Base-by-base conservation (phyloP, 2,329 filamentous ascomycete genomes). In the Botrytis sinoallii region DNA sequence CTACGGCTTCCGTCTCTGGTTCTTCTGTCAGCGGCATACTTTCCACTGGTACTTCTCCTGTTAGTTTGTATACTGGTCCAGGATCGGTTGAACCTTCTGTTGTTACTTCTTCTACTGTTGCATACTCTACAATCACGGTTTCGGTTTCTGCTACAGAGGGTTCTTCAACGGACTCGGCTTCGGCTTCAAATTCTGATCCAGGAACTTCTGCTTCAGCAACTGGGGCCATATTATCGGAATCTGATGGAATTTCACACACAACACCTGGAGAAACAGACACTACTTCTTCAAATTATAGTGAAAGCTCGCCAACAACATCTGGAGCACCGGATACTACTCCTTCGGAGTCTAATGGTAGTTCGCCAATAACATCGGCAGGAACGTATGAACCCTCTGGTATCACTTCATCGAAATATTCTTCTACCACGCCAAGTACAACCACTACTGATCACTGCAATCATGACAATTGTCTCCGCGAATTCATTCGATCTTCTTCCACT, bases 391-490 rank as follows among this genome's bases (percentile, higher is more conserved):
- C 69, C 46, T 67, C 52, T 59, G 42, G 52, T 74, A 72, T 68
- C 29, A 52, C 38, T n/a, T 65, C 71, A 18, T 38, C 44, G 6
- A 25, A 22, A 18, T 42, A 57, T 20, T 57, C 66, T 57, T 35
- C 52, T 55, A 14, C 71, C 9, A 20, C 40, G 12, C n/a, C 73
- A 14, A 75, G 74, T 35, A 64, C 70, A 35, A 40, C 73, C 4
- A 35, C 61, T 60, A n/a, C 71, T 12, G 55, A 69, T 16, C 72
- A 76, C 25, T 79, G 78, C 35, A 71, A 78, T 55, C 76, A 75
- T 16, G 74, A 79, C 59, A 79, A 79, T 55, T 79, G 78, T 59
- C 74, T 77, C 63, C 77, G 78, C 44, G 76, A 79, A 72, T 44
- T 78, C 22, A 75, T 77, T 22, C 63, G 73, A 65, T 74, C 75